These are phyloP conservation scores for Alternaria ethzedia DNA, from an alignment of 2,329 filamentous ascomycete genomes.

Conservation along the genomic window DNA sequence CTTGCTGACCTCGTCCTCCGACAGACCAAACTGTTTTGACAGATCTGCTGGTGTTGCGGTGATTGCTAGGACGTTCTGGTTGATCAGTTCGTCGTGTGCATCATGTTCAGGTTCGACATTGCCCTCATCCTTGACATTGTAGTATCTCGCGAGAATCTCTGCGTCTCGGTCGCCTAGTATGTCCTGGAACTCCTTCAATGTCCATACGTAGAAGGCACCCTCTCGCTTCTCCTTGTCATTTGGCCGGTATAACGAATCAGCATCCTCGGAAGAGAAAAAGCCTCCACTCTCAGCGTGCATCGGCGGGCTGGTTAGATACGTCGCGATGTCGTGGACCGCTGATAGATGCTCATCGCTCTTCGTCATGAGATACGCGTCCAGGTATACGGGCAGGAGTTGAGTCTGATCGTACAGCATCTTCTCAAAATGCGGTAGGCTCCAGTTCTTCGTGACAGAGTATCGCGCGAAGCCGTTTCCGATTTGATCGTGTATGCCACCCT, in stretches of 20 bases:
- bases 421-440: constrained; percentile 95
- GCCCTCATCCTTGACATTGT: constrained; percentile 81
- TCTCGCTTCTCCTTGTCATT: constrained; percentile 83
- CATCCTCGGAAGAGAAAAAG: constrained; percentile 88
- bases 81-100: constrained; percentile 90
- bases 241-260: constrained; percentile 78
- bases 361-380: constrained; percentile 80
- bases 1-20: constrained; percentile 70
- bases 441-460: constrained; percentile 89
- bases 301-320: constrained; percentile 79
- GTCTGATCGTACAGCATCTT: constrained; percentile 96
- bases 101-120: constrained; percentile 86
- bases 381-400: constrained; percentile 80
- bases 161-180: constrained; percentile 74
- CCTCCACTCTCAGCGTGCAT: constrained; percentile 73
- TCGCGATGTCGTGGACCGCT: constrained; percentile 79
- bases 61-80: constrained; percentile 86
- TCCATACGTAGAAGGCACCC: constrained; percentile 96
- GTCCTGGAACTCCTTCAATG: constrained; percentile 80
- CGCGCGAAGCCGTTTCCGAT: constrained; percentile 80
- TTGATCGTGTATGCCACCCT: constrained; percentile 75
- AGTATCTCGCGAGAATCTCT: constrained; percentile 80
- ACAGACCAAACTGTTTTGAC: constrained; percentile 75
- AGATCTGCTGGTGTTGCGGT: constrained; percentile 71
- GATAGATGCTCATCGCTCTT: constrained; percentile 75